phyloP scores from a whole-genome alignment of 2,329 filamentous ascomycete genomes.

The Talaromyces sp. region DNA sequence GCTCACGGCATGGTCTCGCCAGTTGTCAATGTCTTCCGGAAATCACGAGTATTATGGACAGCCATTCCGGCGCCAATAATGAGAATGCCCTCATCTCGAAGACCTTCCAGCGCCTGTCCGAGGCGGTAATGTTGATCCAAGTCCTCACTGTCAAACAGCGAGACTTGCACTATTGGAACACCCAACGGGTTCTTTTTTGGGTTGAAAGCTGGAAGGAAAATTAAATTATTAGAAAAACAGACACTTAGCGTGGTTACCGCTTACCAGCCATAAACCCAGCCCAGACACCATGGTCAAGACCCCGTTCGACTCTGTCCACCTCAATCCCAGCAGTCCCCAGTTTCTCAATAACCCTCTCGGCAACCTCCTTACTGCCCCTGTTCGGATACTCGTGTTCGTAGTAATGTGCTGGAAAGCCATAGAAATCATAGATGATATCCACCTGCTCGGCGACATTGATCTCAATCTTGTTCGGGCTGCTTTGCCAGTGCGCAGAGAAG shows the following conservation, averaged over 20 bases:
- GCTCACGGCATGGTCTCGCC: conserved; percentile 9
- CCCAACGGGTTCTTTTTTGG: conserved; percentile 57
- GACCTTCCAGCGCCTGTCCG: conserved; percentile 59
- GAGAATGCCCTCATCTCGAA: conserved; percentile 63
- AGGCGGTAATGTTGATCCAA: conserved; percentile 62
- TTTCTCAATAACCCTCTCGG: conserved; percentile 52
- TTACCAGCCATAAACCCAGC: conserved; percentile 56
- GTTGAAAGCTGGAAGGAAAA: conserved; percentile 48
- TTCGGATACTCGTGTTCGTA: conserved; percentile 65
- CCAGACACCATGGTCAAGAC: conserved; percentile 72
- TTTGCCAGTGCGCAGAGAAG: conserved; percentile 75
- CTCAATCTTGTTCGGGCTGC: conserved; percentile 49
- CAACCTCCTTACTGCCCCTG: conserved; percentile 56
- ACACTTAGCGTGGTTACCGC: conserved; percentile 13
- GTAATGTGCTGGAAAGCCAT: conserved; percentile 65
- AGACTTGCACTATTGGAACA: conserved; percentile 68
- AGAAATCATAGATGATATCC: conserved; percentile 69
- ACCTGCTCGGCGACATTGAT: conserved; percentile 62
- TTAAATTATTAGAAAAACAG: neutral
- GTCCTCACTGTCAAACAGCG: conserved; percentile 61
- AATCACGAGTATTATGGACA: conserved; percentile 63
- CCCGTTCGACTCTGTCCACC: conserved; percentile 55
- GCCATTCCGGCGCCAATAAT: conserved; percentile 72
- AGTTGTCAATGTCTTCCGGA: conserved; percentile 24
- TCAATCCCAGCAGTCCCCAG: conserved; percentile 56